phyloP scores from a whole-genome alignment of 495 filamentous ascomycete species.

The Podospora appendiculata region DNA sequence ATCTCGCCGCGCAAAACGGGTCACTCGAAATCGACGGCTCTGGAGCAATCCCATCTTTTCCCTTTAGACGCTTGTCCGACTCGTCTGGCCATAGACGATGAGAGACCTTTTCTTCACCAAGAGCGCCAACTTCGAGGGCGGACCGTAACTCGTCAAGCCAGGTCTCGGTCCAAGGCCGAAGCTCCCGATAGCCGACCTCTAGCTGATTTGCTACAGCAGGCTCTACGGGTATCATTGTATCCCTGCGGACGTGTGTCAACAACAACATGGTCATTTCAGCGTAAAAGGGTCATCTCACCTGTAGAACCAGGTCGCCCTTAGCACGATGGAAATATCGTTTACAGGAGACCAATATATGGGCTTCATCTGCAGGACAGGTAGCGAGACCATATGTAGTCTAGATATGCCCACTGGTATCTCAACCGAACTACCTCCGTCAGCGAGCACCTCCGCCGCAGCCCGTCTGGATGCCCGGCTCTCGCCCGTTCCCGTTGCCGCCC shows the following conservation, averaged over 20 bases:
- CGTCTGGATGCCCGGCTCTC: background rate
- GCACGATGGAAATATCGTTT: constrained; percentile 75
- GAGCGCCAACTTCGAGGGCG: constrained; percentile 81
- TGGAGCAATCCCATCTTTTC: constrained; percentile 17
- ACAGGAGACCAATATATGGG: constrained; percentile 98
- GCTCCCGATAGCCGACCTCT: constrained; percentile 77
- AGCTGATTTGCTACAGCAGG: constrained; percentile 84
- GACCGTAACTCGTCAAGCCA: constrained; percentile 90
- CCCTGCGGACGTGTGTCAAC: constrained; percentile 31
- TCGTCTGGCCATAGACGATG: constrained; percentile 71
- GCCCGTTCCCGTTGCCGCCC: background rate
- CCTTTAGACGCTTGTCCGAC: constrained; percentile 30
- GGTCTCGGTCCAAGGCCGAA: constrained; percentile 84
- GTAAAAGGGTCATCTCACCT: constrained; percentile 5
- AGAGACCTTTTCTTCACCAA: constrained; percentile 84
- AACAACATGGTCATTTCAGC: background rate
- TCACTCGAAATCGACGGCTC: constrained; percentile 45
- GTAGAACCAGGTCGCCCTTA: constrained; percentile 95
- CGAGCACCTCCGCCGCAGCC: background rate
- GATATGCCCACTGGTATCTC: constrained; percentile 71
- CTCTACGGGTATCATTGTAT: constrained; percentile 87
- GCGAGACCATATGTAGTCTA: constrained; percentile 54
- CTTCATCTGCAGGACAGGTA: constrained; percentile 69
- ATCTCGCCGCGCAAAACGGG: constrained; percentile 45
- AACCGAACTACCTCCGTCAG: constrained; percentile 16